Base-by-base conservation (phyloP, 495 filamentous ascomycete genomes). In the Aspergillus bridgeri region DNA sequence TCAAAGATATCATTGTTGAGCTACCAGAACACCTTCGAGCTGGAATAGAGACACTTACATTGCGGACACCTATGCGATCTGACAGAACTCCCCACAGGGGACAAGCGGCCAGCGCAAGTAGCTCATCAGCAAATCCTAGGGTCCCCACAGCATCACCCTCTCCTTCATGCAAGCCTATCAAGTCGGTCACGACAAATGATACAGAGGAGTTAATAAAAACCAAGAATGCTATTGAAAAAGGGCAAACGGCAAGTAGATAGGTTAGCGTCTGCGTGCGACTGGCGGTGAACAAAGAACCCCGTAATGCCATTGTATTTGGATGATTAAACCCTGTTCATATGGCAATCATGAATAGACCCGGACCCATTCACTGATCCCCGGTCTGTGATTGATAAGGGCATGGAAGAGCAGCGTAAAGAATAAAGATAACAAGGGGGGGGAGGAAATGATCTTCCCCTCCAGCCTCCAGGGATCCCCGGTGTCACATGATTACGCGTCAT, bases 181-280 rank as follows among this genome's bases (percentile, higher is more conserved):
- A 78, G 70, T 96, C 89, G 7, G 92, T 96, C 60, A 98, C 88
- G 51, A 98, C 91, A 73, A 98, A 99, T 29, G 90, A 93, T 56
- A 98, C 78, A 64, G 88, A 88, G 62, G 88, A 88, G 75, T 98
- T 99, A 62, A 99, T 86, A 78, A 97, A 99, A 49, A 99, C 94
- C 54, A 99, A 84, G 76, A 98, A 96, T 33, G 90, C 88, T 65
- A 99, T 99, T 62, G 89, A 93, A 78, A 96, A 97, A 22, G 96
- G 87, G 50, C 90, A 91, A 60, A 98, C 89, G 57, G 85, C 90
- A 48, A 94, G 75, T 27, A 99, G 82, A 69, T 99, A 99, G 17
- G 91, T 90, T 44, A 83, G 69, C 2, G 88, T 88, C 68, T 98
- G 94, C 7, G 85, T 68, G 48, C 82, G 79, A 6, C 86, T 90